Base-by-base conservation (phyloP, 495 filamentous ascomycete genomes). In the Articulospora tetracladia region DNA sequence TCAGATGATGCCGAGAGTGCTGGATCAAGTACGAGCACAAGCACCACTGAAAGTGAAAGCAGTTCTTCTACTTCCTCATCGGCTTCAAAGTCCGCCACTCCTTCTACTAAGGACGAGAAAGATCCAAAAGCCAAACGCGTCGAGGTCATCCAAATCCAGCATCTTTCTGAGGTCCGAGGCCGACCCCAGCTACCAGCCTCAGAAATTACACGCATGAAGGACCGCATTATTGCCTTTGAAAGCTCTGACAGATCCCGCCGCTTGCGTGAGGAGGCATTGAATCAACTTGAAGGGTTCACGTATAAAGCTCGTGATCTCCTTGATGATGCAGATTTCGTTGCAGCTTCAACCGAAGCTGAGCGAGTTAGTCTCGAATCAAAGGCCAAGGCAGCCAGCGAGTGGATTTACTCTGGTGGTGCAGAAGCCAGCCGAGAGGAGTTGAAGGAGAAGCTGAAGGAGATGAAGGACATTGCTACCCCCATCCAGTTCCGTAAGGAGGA, bases 281-380 rank as follows among this genome's bases (percentile, higher is more conserved):
- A 99, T 75, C 86, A 89, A 65, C 84, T 99, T 25, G 94, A 99
- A 71, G 85, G 81, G n/a, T 96, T 89, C 71, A 96, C 92, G 46
- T 99, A 99, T 79, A 86, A 84, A 60, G 83, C 87, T 41, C 86
- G 92, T 4, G 95, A 97, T 73, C 76, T 92, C 20, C 73, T 95
- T 11, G 85, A 88, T 17, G 86, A 89, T 61, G 83, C 88, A 57
- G 81, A 80, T 17, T 97, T 97, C 71, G 74, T 86, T 41, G 79
- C 76, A 12, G 84, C 79, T 13, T 84, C 92, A 48, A 93, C 86
- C 48, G 70, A 79, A 1, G 80, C 81, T 22, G 81, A 90, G 61
- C 78, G 90, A 28, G 68, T 75, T 2, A 66, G 68, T 25, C 82
- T 98, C 13, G 81, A 86, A 63, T 74, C 83, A 57, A 84, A 84